phyloP scores from a whole-genome alignment of 179 eudicot species.

The Silene vulgaris region DNA sequence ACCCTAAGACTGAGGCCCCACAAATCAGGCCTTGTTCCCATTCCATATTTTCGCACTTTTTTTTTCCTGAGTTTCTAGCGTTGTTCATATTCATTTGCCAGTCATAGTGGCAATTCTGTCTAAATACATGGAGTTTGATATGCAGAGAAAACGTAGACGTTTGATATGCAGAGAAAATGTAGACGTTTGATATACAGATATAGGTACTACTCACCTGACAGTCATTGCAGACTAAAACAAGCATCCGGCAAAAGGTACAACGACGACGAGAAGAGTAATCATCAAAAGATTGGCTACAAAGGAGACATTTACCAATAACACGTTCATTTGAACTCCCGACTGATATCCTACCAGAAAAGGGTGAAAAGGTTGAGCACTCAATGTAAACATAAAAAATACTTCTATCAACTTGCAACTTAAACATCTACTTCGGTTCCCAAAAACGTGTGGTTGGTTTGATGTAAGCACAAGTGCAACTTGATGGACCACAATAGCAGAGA shows the following conservation, averaged over 20 bases:
- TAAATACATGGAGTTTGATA: background rate
- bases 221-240: constrained; percentile 72
- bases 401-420: background rate
- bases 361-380: background rate
- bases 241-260: constrained; percentile 89
- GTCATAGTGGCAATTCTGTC: background rate
- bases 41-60: background rate
- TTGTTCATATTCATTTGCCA: background rate
- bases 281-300: constrained; percentile 61
- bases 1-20: background rate
- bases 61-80: background rate
- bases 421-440: background rate
- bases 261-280: constrained; percentile 84
- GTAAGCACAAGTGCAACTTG: background rate
- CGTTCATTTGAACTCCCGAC: constrained; percentile 63
- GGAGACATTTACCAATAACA: constrained; percentile 67
- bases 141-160: too few relatives aligned
- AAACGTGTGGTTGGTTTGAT: constrained; percentile 7
- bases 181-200: background rate
- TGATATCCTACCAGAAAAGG: constrained; percentile 56
- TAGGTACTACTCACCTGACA: constrained; percentile 50
- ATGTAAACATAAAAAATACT: background rate
- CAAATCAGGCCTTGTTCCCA: background rate
- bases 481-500: background rate
- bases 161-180: background rate